Base-by-base conservation (phyloP, 2,329 filamentous ascomycete genomes). In the Cercospora citrullina region DNA sequence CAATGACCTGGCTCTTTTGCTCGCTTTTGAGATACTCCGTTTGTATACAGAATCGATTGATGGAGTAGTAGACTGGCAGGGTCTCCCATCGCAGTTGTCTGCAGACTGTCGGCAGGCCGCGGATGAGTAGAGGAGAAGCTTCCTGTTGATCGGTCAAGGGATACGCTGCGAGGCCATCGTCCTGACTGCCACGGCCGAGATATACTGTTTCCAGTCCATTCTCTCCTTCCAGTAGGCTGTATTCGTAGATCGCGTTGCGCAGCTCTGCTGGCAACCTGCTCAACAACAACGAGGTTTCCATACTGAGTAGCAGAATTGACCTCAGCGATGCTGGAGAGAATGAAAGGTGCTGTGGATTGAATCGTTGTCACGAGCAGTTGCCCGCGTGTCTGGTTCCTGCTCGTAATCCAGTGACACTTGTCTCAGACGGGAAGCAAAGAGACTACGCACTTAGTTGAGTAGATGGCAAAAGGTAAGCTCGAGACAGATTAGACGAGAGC, bases 11-110 rank as follows among this genome's bases (percentile, higher is more conserved):
- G 26, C 64, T 57, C 51, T 72, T 69, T 14, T 71, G 53, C 36
- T 66, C 64, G 55, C 71, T 71, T 51, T 72, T 72, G 18, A 72
- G 53, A 5, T 72, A 72, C 28, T 72, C 71, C 7, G 69, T 72
- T 62, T 72, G 67, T 51, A 71, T 67, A 14, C 61, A 65, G 64
- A 73, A 73, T 21, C 58, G 60, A 28, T 73, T 73, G 16, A 67
- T 30, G 6, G 69, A 68, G 26, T 69, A 73, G 51, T 71, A 73
- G 1, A 73, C 57, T 33, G 67, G 63, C 18, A 73, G 51, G 1
- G 61, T 63, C 55, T 73, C 72, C 12, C 60, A 65, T 12, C 72
- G 70, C 5, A 73, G 66, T 31, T 66, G 63, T 59, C 58, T 68
- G 39, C 67, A 71, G 10, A 64, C 66, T 21, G 67, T 45, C 5